Evolutionary conservation across 2,329 filamentous ascomycete species (phyloP).

Genomic region (Aureobasidium leucospermi): DNA sequence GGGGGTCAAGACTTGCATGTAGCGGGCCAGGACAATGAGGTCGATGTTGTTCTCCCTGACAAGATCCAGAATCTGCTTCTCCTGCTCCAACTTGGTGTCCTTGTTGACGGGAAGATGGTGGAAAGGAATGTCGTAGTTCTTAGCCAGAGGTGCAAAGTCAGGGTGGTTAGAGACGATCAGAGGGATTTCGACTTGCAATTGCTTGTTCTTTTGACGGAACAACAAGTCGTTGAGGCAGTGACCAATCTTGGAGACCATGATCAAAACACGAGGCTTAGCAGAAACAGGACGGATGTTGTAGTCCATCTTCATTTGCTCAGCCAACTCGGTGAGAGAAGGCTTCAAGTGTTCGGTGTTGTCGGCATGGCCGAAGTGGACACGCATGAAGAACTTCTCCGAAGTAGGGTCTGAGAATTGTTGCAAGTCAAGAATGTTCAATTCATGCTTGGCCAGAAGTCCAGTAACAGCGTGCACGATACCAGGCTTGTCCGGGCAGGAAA

Average conservation of each 20-base stretch:
- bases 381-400: slow-evolving; percentile 77
- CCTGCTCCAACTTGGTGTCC: slow-evolving; percentile 70
- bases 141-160: slow-evolving; percentile 61
- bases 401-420: slow-evolving; percentile 75
- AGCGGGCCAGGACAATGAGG: slow-evolving; percentile 72
- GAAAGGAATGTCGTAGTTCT: slow-evolving; percentile 70
- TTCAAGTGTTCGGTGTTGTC: slow-evolving; percentile 43
- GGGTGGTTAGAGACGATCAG: slow-evolving; percentile 77
- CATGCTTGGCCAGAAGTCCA: slow-evolving; percentile 63
- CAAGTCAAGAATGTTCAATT: slow-evolving; percentile 75
- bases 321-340: slow-evolving; percentile 53
- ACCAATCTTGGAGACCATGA: slow-evolving; percentile 86
- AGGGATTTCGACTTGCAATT: slow-evolving; percentile 68
- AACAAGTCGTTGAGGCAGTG: slow-evolving; percentile 80
- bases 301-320: slow-evolving; percentile 57
- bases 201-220: slow-evolving; percentile 67
- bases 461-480: slow-evolving; percentile 83
- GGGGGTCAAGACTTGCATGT: slow-evolving; percentile 81
- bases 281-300: slow-evolving; percentile 63
- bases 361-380: slow-evolving; percentile 68
- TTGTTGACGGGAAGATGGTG: slow-evolving; percentile 72
- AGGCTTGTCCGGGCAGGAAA: slow-evolving; percentile 76
- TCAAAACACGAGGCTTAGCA: slow-evolving; percentile 67
- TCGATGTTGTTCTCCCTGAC: slow-evolving; percentile 64
- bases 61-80: slow-evolving; percentile 62